Percentiles rank a stretch among this genome's conserved stretches.
phyloP scores from a whole-genome alignment of 371 early-diverging fungal species.

The Thermomucor indicae-seudaticae region DNA sequence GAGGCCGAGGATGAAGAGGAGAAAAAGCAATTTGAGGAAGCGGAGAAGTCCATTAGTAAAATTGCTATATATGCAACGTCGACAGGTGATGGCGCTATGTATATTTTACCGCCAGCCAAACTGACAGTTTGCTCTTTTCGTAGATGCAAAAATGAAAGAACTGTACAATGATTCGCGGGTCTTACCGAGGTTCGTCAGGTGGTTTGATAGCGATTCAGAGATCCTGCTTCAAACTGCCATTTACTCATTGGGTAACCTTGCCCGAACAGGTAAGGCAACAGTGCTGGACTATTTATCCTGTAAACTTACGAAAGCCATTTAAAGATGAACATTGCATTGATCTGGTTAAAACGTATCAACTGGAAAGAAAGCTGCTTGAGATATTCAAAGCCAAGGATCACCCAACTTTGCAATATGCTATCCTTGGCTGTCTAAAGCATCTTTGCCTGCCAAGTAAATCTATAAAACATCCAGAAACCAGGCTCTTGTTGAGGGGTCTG shows the following conservation, averaged over 20 bases:
- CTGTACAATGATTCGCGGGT: conserved; percentile 40
- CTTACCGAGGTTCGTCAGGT: conserved; percentile 38
- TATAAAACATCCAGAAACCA: not conserved
- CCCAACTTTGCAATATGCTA: conserved; percentile 54
- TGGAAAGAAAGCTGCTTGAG: conserved; percentile 42
- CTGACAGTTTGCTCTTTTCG: not conserved
- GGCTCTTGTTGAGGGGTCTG: not conserved
- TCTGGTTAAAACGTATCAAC: conserved; percentile 47
- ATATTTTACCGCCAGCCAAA: not conserved
- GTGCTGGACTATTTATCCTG: too few relatives aligned
- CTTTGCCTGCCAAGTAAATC: conserved; percentile 54
- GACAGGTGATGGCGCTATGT: conserved; percentile 28
- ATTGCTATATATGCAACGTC: conserved; percentile 42
- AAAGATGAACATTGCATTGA: conserved; percentile 56
- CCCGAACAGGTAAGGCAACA: conserved; percentile 42
- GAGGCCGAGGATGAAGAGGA: conserved; percentile 46
- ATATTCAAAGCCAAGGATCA: conserved; percentile 48
- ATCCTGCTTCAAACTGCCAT: conserved; percentile 41
- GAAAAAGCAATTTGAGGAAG: conserved; percentile 42
- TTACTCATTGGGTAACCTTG: conserved; percentile 58
- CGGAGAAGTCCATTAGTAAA: conserved; percentile 40
- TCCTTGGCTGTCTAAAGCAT: conserved; percentile 58
- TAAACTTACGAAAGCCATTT: not conserved
- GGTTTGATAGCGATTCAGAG: conserved; percentile 34
- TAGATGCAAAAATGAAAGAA: conserved; percentile 47